These are phyloP conservation scores for Phytophthora niederhauseri DNA, from an alignment of 352 stramenopile genomes.

Conservation along the genomic window DNA sequence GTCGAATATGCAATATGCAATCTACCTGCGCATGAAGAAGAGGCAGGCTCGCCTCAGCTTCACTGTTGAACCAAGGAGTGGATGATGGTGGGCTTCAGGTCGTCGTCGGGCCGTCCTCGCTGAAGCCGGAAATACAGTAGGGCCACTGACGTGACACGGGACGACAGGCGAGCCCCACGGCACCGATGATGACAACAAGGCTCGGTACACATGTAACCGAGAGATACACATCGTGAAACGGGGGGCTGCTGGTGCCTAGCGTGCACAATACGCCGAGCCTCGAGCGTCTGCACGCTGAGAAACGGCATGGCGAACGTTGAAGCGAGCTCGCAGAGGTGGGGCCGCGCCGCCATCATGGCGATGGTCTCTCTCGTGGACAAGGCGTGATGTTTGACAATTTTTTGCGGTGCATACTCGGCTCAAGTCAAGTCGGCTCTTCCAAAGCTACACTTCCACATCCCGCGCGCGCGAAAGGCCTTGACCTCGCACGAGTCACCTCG, in stretches of 20 bases:
- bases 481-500: slow-evolving; percentile 17
- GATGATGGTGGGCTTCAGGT: too few species aligned
- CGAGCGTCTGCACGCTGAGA: slow-evolving; percentile 28
- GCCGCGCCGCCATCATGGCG: slow-evolving; percentile 19
- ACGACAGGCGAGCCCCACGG: slow-evolving; percentile 4
- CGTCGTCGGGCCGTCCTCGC: slow-evolving; percentile 4
- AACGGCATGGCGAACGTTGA: slow-evolving; percentile 27
- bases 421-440: slow-evolving; percentile 17
- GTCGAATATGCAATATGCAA: slow-evolving; percentile 11
- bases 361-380: slow-evolving; percentile 24
- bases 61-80: neutral
- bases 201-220: slow-evolving; percentile 4
- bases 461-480: slow-evolving; percentile 10
- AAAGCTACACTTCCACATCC: slow-evolving; percentile 6
- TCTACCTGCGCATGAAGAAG: neutral
- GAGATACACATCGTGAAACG: slow-evolving; percentile 11
- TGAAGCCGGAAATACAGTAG: neutral
- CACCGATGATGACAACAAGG: slow-evolving; percentile 3
- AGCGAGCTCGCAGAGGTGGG: slow-evolving; percentile 26
- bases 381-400: slow-evolving; percentile 27
- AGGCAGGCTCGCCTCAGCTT: slow-evolving; percentile 3
- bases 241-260: neutral
- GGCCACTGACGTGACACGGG: slow-evolving; percentile 1
- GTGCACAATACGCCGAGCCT: neutral
- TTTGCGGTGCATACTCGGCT: slow-evolving; percentile 14